Conservation (phyloP, 2,329 filamentous ascomycete species). For the Aspergillus floridensis region DNA sequence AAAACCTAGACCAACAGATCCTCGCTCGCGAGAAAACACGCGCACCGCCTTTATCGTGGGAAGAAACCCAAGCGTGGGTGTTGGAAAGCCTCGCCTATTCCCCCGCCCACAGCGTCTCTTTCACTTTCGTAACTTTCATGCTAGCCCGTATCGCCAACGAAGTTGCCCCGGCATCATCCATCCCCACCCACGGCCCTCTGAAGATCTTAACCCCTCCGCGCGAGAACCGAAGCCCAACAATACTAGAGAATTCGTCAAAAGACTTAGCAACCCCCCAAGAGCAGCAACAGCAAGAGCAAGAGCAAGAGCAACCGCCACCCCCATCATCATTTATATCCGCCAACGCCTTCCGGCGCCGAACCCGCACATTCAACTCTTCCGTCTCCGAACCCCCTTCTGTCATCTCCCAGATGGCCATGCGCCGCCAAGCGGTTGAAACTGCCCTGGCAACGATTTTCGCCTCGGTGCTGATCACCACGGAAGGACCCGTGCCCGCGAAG, state of each 20-base stretch:
- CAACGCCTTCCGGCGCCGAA: slow-evolving; percentile 31
- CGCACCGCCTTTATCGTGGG: slow-evolving; percentile 45
- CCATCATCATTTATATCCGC: slow-evolving; percentile 29
- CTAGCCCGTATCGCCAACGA: slow-evolving; percentile 61
- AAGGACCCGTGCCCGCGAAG: slow-evolving; percentile 37
- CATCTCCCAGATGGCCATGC: slow-evolving; percentile 49
- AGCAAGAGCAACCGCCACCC: slow-evolving; percentile 10
- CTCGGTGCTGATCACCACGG: slow-evolving; percentile 58
- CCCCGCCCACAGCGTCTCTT: slow-evolving; percentile 81
- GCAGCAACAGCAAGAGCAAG: neutral
- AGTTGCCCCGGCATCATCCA: slow-evolving; percentile 44
- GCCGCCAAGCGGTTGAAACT: slow-evolving; percentile 58
- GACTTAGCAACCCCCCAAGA: neutral
- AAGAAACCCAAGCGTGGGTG: slow-evolving; percentile 60
- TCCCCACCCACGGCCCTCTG: slow-evolving; percentile 10
- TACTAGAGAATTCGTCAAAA: slow-evolving; percentile 1
- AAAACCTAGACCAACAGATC: slow-evolving; percentile 61
- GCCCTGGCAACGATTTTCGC: slow-evolving; percentile 66
- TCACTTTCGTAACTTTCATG: slow-evolving; percentile 81
- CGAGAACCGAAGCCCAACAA: slow-evolving; percentile 12
- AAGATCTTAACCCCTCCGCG: slow-evolving; percentile 5
- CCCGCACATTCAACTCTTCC: slow-evolving; percentile 25
- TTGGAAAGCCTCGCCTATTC: slow-evolving; percentile 71
- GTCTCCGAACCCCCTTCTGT: slow-evolving; percentile 31
- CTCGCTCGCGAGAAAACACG: slow-evolving; percentile 51